Conservation (phyloP, 2,329 filamentous ascomycete genomes). For the Ophiostoma sp. region DNA sequence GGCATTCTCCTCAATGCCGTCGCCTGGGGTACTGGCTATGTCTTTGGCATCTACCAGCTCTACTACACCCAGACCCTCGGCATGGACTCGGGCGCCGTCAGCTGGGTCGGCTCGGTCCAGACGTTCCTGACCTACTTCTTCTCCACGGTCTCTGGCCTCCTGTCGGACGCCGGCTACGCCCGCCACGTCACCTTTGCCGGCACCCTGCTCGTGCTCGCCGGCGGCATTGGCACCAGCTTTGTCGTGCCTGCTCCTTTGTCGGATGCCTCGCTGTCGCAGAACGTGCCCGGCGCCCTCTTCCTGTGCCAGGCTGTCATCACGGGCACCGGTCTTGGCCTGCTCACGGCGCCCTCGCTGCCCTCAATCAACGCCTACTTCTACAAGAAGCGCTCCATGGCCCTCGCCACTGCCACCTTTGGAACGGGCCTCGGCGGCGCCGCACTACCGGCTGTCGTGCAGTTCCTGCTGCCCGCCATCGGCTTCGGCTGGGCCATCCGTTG, state of each 20-base stretch:
- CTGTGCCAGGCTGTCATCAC: constrained; percentile 50
- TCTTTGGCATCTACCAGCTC: constrained; percentile 46
- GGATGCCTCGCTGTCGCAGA: neutral
- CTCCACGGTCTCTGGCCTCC: constrained; percentile 44
- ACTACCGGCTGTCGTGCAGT: constrained; percentile 54
- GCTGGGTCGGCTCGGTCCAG: constrained; percentile 49
- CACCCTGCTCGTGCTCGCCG: constrained; percentile 40
- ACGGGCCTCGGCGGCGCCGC: constrained; percentile 58
- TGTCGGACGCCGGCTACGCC: constrained; percentile 47
- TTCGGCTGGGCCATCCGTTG: constrained; percentile 61
- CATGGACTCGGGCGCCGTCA: constrained; percentile 36
- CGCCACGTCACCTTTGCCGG: constrained; percentile 39
- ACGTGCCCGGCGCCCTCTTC: constrained; percentile 33
- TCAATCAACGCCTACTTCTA: constrained; percentile 56
- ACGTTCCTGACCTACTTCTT: constrained; percentile 46
- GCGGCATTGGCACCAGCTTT: constrained; percentile 45
- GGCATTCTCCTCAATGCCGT: constrained; percentile 45
- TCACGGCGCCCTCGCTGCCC: constrained; percentile 49
- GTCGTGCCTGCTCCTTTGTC: constrained; percentile 39
- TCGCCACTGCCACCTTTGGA: constrained; percentile 55
- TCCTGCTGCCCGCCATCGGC: constrained; percentile 55
- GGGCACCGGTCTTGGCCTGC: constrained; percentile 50
- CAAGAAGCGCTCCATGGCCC: constrained; percentile 50
- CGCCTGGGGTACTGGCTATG: constrained; percentile 46
- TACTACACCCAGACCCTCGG: constrained; percentile 38